phyloP scores from a whole-genome alignment of 495 filamentous ascomycete genomes.

The Aspergillus ostianus region DNA sequence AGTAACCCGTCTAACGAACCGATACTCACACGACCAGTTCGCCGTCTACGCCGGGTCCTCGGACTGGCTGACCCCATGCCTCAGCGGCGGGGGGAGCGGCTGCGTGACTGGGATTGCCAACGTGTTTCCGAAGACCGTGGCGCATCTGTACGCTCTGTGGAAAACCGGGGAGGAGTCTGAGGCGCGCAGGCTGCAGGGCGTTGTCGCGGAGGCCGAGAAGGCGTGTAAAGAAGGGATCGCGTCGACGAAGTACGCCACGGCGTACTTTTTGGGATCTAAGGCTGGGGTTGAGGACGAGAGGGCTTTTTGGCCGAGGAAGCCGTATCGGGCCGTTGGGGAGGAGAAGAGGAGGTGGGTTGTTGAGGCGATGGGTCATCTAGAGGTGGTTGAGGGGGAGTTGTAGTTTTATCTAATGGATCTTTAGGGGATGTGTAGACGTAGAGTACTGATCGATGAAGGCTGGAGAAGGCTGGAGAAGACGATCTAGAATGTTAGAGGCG shows the following conservation, averaged over 20 bases:
- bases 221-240: constrained; percentile 74
- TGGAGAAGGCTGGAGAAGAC: too few relatives aligned
- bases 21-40: constrained; percentile 52
- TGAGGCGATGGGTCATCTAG: too few relatives aligned
- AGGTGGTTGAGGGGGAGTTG: too few relatives aligned
- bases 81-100: constrained; percentile 53
- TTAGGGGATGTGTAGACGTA: too few relatives aligned
- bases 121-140: constrained; percentile 61
- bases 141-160: constrained; percentile 65
- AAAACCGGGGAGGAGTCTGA: constrained; percentile 59
- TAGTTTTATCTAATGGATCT: too few relatives aligned
- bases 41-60: constrained; percentile 61
- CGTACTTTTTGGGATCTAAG: constrained; percentile 26
- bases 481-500: too few relatives aligned
- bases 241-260: constrained; percentile 61
- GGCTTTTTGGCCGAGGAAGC: too few relatives aligned
- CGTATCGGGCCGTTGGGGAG: too few relatives aligned
- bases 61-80: constrained; percentile 58
- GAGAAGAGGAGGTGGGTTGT: too few relatives aligned
- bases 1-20: constrained; percentile 48
- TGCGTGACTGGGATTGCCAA: constrained; percentile 69
- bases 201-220: constrained; percentile 77
- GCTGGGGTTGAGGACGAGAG: constrained; percentile 22
- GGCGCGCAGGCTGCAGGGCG: constrained; percentile 66
- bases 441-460: too few relatives aligned